Evolutionary conservation across 1,284 basidiomycete species (phyloP), one percentile per base, ranked within the genome.

Genomic region (Leccinum solheimii): DNA sequence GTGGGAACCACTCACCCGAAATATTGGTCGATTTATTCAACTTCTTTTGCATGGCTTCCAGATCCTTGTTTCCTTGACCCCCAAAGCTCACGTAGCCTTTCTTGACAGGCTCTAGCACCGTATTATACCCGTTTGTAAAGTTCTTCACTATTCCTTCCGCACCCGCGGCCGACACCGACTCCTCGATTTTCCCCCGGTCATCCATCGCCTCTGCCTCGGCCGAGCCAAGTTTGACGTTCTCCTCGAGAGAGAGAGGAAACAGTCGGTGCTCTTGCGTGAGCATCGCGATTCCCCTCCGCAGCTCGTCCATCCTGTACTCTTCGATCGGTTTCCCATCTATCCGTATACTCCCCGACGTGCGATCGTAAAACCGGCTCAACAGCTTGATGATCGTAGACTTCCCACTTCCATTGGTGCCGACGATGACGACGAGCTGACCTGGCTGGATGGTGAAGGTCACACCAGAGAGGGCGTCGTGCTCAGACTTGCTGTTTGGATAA

Each of bases 341-440:
- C 5, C 78, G 74, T 66, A 97, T 86, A 1, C 69, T 71, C 0
- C 95, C 95, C 0, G 75, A 69, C 4, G 74, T 73, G 0, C 92
- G 92, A 68, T 94, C 89, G 77, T 96, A 97, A 14, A 97, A 79
- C 0, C 94, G 81, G 72, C 95, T 94, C 3, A 97, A 79, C 5
- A 98, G 81, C 0, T 89, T 80, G 0, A 91, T 87, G 65, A 95
- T 80, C 3, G 94, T 97, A 19, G 91, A 93, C 76, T 97, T 97
- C 57, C 95, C 95, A 19, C 85, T 91, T 0, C 94, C 95, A 0
- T 92, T 95, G 0, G 90, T 76, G 16, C 94, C 94, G 34, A 96
- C 94, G 62, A 97, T 74, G 19, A 84, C 79, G 0, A 81, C 78
- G 2, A 82, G 76, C 36, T 80, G 76, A 8, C 83, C 83, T 1